Evolutionary conservation across 345 rosid genomes (phyloP).

Genomic region (Alliaria petiolata): DNA sequence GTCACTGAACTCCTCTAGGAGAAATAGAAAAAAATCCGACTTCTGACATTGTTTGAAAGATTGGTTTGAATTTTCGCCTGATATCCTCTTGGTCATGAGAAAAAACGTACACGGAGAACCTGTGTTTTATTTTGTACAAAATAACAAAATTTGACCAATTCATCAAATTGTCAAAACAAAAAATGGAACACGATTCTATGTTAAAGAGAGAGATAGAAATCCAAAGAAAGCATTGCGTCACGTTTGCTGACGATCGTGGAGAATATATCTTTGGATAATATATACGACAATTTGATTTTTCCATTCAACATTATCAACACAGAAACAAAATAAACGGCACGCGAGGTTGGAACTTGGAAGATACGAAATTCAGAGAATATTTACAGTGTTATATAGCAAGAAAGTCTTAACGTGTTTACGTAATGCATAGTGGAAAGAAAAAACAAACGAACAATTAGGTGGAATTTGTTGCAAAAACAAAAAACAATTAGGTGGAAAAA

Average conservation of each 20-base stretch:
- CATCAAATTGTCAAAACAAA: not conserved
- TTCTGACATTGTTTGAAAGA: too few species aligned
- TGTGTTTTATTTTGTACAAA: not conserved
- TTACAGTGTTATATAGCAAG: not conserved
- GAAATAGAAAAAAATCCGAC: too few species aligned
- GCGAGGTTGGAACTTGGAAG: not conserved
- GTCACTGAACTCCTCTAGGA: too few species aligned
- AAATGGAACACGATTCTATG: slow-evolving; percentile 23
- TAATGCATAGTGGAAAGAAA: not conserved
- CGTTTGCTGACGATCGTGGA: slow-evolving; percentile 15
- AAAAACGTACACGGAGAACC: not conserved
- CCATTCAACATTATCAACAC: not conserved
- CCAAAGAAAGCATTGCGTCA: slow-evolving; percentile 15
- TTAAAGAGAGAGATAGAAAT: not conserved
- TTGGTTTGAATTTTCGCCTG: not conserved
- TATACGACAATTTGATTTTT: not conserved
- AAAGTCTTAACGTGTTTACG: not conserved
- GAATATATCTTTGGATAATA: slow-evolving; percentile 18
- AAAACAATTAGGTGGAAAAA: too few species aligned
- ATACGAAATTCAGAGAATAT: not conserved
- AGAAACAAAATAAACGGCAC: slow-evolving; percentile 3
- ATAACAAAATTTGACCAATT: slow-evolving; percentile 1
- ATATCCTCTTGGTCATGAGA: not conserved
- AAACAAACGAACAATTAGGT: not conserved
- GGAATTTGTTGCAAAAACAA: too few species aligned